phyloP scores from a whole-genome alignment of 805 yeast species.

The Cyberlindnera mycetangii region DNA sequence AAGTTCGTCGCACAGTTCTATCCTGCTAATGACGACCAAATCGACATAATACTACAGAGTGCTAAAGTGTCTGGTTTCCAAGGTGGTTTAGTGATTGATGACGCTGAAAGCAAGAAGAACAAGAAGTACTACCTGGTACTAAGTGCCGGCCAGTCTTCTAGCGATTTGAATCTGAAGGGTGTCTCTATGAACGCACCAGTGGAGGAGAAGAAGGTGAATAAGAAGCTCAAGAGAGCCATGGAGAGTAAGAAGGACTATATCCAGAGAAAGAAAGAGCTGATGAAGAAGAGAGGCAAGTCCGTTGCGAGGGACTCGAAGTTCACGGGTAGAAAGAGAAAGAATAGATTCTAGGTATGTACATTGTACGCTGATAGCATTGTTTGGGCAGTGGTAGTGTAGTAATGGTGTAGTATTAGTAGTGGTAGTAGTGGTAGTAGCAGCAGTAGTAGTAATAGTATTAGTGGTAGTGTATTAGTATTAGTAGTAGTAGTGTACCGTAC shows the following conservation, averaged over 20 bases:
- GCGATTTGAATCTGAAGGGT: conserved; percentile 72
- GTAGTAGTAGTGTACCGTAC: no score
- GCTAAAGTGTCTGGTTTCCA: conserved; percentile 95
- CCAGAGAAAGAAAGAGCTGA: conserved; percentile 86
- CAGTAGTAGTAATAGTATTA: no score
- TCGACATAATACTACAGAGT: conserved; percentile 69
- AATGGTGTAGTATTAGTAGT: no score
- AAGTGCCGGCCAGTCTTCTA: conserved; percentile 79
- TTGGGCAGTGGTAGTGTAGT: no score
- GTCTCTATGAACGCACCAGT: conserved; percentile 74
- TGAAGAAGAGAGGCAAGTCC: conserved; percentile 84
- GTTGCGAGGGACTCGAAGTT: conserved; percentile 91
- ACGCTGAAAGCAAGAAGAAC: conserved; percentile 88
- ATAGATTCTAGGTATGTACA: conserved; percentile 44
- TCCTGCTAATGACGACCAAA: conserved; percentile 86
- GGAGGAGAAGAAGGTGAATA: conserved; percentile 37
- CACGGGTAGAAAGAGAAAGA: conserved; percentile 81
- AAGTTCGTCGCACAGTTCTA: conserved; percentile 97
- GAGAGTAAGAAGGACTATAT: conserved; percentile 83
- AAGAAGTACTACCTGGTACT: conserved; percentile 88
- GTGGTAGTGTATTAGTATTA: no score
- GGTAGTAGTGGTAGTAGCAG: no score
- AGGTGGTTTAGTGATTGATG: conserved; percentile 93
- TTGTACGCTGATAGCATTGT: no score
- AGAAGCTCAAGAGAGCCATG: conserved; percentile 39